Base-by-base conservation (phyloP, 768 basidiomycete species). In the Trichaptum fuscoviolaceum region DNA sequence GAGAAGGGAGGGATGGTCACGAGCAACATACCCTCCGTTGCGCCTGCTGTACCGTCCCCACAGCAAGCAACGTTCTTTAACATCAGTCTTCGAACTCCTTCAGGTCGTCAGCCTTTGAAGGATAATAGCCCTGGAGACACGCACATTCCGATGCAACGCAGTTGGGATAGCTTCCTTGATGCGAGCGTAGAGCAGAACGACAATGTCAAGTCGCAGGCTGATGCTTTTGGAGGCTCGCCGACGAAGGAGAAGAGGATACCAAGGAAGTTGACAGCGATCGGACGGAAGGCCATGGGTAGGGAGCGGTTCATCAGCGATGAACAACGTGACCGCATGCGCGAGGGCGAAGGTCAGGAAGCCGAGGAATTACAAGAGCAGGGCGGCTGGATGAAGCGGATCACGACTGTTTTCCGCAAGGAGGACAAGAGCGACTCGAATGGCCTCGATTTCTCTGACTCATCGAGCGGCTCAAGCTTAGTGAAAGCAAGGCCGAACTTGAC, bases 81-180 rank as follows among this genome's bases (percentile, higher is more conserved):
- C 66, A 76, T 78, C 5, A 76, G 77, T 69, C 71, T 75, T 24
- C 3, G 59, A 35, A 64, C 64, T 17, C 23, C 66, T 5, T 75
- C 81, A n/a, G 75, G 72, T 61, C 76, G 75, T 5, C 70, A 74
- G 57, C 67, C 74, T 9, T 72, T 77, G 64, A 65, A 57, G 57
- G 24, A 24, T 27, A 42, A 57, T 23, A 9, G 24, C 61, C 36
- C 20, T 57, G 24, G 67, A 67, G 59, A 72, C 8, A 30, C 30
- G 73, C 64, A 72, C 72, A 26, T 71, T 74, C 67, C 64, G 61
- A 67, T 73, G 36, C 77, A 79, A 71, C 79, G 76, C 68, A 82
- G 82, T 65, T 81, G 80, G 76, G 78, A 82, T 60, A 82, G 77
- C 67, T 81, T 84, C 74, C 77, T 83, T 66, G 77, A 75, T 57